Evolutionary conservation across 2,329 filamentous ascomycete species (phyloP), one percentile per base, ranked within the genome.

Genomic region (Alternaria infectoria): DNA sequence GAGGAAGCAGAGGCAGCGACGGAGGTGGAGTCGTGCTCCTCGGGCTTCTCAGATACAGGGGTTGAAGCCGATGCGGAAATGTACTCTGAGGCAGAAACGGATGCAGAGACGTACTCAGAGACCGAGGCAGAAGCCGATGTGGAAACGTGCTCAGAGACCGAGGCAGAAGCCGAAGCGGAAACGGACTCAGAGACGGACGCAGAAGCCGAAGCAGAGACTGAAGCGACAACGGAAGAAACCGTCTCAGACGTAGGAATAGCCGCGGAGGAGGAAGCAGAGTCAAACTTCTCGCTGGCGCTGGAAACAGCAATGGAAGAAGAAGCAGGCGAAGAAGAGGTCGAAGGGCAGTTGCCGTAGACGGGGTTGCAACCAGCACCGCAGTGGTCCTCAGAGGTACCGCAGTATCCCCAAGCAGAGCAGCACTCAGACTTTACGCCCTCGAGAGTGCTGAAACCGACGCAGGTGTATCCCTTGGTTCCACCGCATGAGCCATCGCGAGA

Each of bases 331-430:
- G 52, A 60, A 21, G 56, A 57, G 28, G 52, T 47, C 11, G 28
- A 46, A 62, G 59, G 59, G 60, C 72, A 74, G 23, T 57, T 73
- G 8, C 77, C 74, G 57, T 74, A 77, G 45, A 55, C 19, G 12
- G 70, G 61, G 62, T 79, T 74, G 65, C 76, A 79, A 13, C 72
- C 72, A 26, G 68, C 64, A 21, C 69, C 68, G 57, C 76, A 78
- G 61, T 77, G 67, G 26, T 69, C 75, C 28, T 60, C 54, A 5
- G 71, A 69, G n/a, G 66, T 57, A 49, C 77, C 74, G 54, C 83
- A 85, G 65, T 72, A 79, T 23, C 82, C 82, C 59, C 76, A 79
- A 57, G 71, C 71, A 21, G 80, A 83, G 75, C 83, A 85, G 74
- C 83, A 84, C 61, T 79, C 70, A 5, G 82, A 81, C 60, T 79